Evolutionary conservation across 352 stramenopile species (phyloP), one percentile per base, ranked within the genome.

Genomic region (Globisporangium recalcitrans): DNA sequence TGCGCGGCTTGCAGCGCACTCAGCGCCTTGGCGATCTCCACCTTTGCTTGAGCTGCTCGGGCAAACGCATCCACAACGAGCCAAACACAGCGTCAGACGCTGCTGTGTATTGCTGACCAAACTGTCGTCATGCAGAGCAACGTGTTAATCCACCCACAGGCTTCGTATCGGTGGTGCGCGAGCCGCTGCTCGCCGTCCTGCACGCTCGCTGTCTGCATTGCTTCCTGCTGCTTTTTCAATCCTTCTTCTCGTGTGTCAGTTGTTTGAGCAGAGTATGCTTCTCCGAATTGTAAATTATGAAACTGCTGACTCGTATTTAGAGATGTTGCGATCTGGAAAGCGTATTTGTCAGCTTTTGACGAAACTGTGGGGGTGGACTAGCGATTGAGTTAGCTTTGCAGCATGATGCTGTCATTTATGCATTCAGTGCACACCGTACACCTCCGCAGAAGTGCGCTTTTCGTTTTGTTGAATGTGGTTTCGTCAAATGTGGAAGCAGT

Each of bases 1-100:
- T 83, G 72, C 26, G 70, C 70, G 7, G 34, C 27, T 61, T 82
- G 77, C n/a, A 85, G 57, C 24, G 63, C 74, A 19, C 68, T 58
- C 19, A 85, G 61, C 29, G 76, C 71, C 53, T 77, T 64, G 21
- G 48, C 58, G 55, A 85, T 55, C 55, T 81, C 62, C 7, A 48
- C 58, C 31, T 79, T 77, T 0, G 60, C 60, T 27, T 65, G 36
- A 24, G 53, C 67, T 70, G 53, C 10, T 52, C 16, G n/a, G n/a
- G n/a, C n/a, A 22, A 52, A n/a, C n/a, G 29, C 36, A 34, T 11
- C 16, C 14, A 13, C 19, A 49, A 46, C 7, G 22, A 42, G 8
- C 8, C 14, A 47, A 31, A 53, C 14, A 46, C 11, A 68, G 27
- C 8, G 44, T 42, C 44, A 34, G 61, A 47, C 4, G 16, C 16